phyloP scores from a whole-genome alignment of 371 early-diverging fungal species.

The Sporodiniella umbellata region DNA sequence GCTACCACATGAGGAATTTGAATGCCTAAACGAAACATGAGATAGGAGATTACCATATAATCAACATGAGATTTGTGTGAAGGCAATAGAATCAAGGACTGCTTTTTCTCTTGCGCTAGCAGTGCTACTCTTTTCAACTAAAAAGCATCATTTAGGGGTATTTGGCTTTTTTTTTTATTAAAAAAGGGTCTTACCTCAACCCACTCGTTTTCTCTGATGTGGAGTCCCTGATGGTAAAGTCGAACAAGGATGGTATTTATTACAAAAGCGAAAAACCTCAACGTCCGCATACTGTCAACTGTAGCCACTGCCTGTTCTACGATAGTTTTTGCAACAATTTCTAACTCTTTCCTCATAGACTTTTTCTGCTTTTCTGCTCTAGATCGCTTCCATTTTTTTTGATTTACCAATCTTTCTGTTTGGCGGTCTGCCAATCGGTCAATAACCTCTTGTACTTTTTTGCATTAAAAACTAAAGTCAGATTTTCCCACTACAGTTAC shows the following conservation, averaged over 20 bases:
- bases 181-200: slow-evolving; percentile 58
- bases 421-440: slow-evolving; percentile 46
- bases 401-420: slow-evolving; percentile 29
- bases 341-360: slow-evolving; percentile 46
- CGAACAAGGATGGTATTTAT: slow-evolving; percentile 75
- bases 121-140: slow-evolving; percentile 66
- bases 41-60: slow-evolving; percentile 82
- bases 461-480: background rate
- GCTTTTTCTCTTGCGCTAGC: slow-evolving; percentile 61
- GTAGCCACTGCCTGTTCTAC: slow-evolving; percentile 68
- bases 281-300: slow-evolving; percentile 60
- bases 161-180: background rate
- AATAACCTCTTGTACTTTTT: slow-evolving; percentile 41
- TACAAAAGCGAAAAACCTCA: slow-evolving; percentile 67
- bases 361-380: slow-evolving; percentile 31
- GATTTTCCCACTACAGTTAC: background rate
- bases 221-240: slow-evolving; percentile 82
- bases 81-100: slow-evolving; percentile 79
- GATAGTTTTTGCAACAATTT: slow-evolving; percentile 57
- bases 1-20: slow-evolving; percentile 88
- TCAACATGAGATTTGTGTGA: slow-evolving; percentile 91
- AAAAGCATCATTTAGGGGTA: background rate
- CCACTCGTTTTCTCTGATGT: slow-evolving; percentile 81
- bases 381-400: slow-evolving; percentile 21
- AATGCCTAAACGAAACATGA: slow-evolving; percentile 79